Evolutionary conservation across 345 rosid species (phyloP), one percentile per base, ranked within the genome.

Genomic region (Salix koriyanagi): DNA sequence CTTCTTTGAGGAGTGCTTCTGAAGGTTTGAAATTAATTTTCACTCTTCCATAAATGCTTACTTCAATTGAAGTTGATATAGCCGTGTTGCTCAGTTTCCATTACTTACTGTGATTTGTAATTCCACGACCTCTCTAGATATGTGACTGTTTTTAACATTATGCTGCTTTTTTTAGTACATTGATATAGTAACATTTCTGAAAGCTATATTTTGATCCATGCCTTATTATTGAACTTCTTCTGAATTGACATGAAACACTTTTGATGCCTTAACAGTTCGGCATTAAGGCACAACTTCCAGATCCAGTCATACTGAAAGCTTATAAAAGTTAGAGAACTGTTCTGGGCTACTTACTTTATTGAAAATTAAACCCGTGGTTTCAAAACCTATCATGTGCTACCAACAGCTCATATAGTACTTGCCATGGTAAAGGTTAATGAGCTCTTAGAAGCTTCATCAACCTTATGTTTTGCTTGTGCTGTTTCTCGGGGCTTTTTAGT

Each of bases 11-110:
- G 60, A 71, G 48, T 71, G 72, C 65, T 65, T 46, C 65, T 70
- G 26, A 44, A 36, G 54, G 74, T 73, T 23, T 42, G 67, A 81
- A 71, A 39, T 69, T 71, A 52, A 67, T 32, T 36, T 73, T 70
- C 79, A 65, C 54, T 46, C 74, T 80, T 67, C 82, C 54, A 16
- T 26, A 34, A 54, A 76, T 61, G 69, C 44, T 76, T 80, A 23
- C 41, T 73, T 50, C 28, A 34, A 42, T 64, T 56, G 23, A 28
- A n/a, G 48, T 64, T 72, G 52, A 60, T 42, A 41, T 69, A 69
- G 36, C 54, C 41, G 41, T 19, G 19, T 67, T 64, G 14, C 46
- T 58, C 10, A 9, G 42, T 67, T 75, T 60, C 42, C 25, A 23
- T 19, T 72, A 23, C 68, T 1, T 77, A 67, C 56, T 50, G 56